Evolutionary conservation across 31 red algal genomes (phyloP).

Genomic region (Odonthalia washingtoniensis): DNA sequence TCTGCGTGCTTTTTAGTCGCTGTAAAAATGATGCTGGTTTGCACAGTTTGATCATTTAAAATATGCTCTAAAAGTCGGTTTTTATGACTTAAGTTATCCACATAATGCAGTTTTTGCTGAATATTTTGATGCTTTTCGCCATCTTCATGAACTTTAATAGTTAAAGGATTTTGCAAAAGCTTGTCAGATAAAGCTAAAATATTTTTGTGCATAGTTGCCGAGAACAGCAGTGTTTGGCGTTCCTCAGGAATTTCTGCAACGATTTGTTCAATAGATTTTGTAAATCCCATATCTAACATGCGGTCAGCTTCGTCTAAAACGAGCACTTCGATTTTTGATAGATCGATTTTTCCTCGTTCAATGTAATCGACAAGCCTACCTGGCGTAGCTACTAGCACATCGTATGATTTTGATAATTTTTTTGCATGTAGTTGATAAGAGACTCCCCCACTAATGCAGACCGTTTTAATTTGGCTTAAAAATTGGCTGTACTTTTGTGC

Average conservation of each 20-base stretch:
- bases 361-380: conserved; percentile 92
- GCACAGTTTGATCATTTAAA: too few relatives aligned
- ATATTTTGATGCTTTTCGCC: too few relatives aligned
- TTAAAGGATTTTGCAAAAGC: conserved; percentile 67
- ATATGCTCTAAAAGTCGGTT: too few relatives aligned
- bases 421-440: conserved; percentile 66
- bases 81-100: too few relatives aligned
- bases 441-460: conserved; percentile 75
- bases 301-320: conserved; percentile 98
- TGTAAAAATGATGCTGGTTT: too few relatives aligned
- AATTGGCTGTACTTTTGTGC: conserved; percentile 52
- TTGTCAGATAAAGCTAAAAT: conserved; percentile 62
- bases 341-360: conserved; percentile 60
- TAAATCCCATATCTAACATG: conserved; percentile 95
- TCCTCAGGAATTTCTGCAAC: conserved; percentile 45
- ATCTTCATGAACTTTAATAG: conserved; percentile 43
- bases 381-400: conserved; percentile 94
- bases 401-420: conserved; percentile 51
- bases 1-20: too few relatives aligned
- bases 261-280: conserved; percentile 76
- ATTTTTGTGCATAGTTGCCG: conserved; percentile 81
- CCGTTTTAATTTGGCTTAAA: conserved; percentile 43
- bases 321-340: conserved; percentile 86
- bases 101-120: too few relatives aligned
- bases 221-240: conserved; percentile 95